Base-by-base conservation (phyloP, 1,284 basidiomycete species). In the Malassezia vespertilionis region DNA sequence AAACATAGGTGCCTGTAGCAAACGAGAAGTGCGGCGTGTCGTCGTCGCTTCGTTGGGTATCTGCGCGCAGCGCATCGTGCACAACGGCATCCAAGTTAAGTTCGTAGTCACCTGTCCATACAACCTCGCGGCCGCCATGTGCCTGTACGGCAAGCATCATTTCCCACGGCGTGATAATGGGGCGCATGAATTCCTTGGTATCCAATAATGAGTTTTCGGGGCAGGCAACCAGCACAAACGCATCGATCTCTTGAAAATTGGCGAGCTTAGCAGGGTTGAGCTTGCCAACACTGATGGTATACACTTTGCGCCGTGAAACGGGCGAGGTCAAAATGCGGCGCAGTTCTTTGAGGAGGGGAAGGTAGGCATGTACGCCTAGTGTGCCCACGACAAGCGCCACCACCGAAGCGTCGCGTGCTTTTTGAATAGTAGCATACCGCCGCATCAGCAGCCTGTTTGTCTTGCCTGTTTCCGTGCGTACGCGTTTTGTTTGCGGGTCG, bases 231-330 rank as follows among this genome's bases (percentile, higher is more conserved):
- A 96, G 77, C 5, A 97, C 83, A 63, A 90, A 97, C 63, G 88
- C 90, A 66, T 96, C 91, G 40, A 99, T 83, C 71, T 96, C 90
- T 61, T 86, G 79, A 70, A 96, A 96, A 69, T 97, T 97, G 10
- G 83, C 91, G 26, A 99, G 76, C 66, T 97, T 97, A 14, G 89
- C 80, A 0, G 91, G 91, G 61, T 88, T 95, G 46, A 95, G 77
- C 72, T 95, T 89, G 24, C 93, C 93, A 0, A 97, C 91, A 39
- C 82, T 86, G 60, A 97, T 81, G 0, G 91, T 95, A 71, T 97
- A 99, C 18, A 68, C 63, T 40, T 69, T 69, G 17, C 67, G 44
- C 54, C 80, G 82, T 69, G 93, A 95, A 73, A 87, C 88, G 10
- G 42, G 48, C 21, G 52, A 52, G 3, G 52, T 57, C n/a, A 59